Base-by-base conservation (phyloP, 1,139 yeast species). In the Trichomonascaceae sp. region DNA sequence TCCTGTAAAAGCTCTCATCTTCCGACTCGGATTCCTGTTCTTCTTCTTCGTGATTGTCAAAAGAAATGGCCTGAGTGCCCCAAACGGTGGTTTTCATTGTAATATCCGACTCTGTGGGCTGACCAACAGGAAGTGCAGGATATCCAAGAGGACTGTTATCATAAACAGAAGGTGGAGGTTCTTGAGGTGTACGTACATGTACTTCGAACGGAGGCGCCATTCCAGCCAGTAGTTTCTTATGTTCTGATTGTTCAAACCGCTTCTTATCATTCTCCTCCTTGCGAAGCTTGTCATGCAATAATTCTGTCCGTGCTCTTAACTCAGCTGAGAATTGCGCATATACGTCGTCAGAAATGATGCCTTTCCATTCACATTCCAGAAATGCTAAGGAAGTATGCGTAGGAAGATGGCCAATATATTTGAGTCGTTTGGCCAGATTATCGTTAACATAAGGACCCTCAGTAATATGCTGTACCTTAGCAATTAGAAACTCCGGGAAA, bases 281-380 rank as follows among this genome's bases (percentile, higher is more conserved):
- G 47, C 77, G 75, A 53, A 80, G 76, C 65, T 83, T 86, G 53
- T 74, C 76, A 15, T 71, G 72, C 12, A 83, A 75, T 48, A 73
- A 72, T 58, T 80, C 78, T 27, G 84, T 74, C 52, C 98, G 76
- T 51, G 79, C 83, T 17, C 69, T 71, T 38, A 93, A 72, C 58
- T 87, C 95, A 24, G 74, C 75, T 49, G 78, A 74, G 69, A 84
- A 89, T 36, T 67, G 66, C 0, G 71, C 69, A 74, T 85, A 81
- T 0, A 85, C 78, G 20, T 80, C 84, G 7, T 70, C 69, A 2
- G 79, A 73, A 0, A 84, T 70, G 36, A 76, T 61, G 13, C 66
- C 71, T 60, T 81, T 70, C 98, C 99, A 93, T 64, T 88, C 84
- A 56, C 96, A 80, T 63, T 93, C 98, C 55, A 95, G 65, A 60